A percentile compares a stretch with the other conserved stretches of the same genome.
These are phyloP conservation scores for Agastache rugosa DNA, from an alignment of 257 asterid species.

Conservation along the genomic window DNA sequence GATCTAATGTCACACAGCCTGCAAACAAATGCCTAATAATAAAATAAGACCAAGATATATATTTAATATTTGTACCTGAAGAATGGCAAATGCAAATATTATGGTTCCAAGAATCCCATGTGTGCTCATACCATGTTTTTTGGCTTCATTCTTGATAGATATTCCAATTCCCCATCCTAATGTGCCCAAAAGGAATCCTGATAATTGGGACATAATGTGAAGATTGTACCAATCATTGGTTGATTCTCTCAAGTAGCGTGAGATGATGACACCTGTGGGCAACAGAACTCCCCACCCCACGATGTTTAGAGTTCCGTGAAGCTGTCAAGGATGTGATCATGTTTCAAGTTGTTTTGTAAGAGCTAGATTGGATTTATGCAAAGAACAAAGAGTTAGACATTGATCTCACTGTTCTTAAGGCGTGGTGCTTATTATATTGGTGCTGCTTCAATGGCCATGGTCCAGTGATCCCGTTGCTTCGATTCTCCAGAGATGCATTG, in stretches of 20 bases:
- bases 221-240: slow-evolving; percentile 45
- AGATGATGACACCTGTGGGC: slow-evolving; percentile 45
- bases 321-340: slow-evolving; percentile 33
- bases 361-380: background rate
- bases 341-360: background rate
- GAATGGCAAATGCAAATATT: slow-evolving; percentile 39
- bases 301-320: slow-evolving; percentile 50
- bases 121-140: slow-evolving; percentile 34
- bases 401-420: slow-evolving; percentile 45
- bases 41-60: too few species aligned
- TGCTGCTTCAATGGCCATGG: slow-evolving; percentile 32
- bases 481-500: slow-evolving; percentile 25
- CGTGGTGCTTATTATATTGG: slow-evolving; percentile 29
- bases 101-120: slow-evolving; percentile 59
- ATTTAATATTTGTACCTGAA: slow-evolving; percentile 40
- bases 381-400: background rate
- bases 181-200: slow-evolving; percentile 53
- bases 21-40: background rate
- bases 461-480: slow-evolving; percentile 11
- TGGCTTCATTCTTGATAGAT: slow-evolving; percentile 35
- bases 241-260: slow-evolving; percentile 47
- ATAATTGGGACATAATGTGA: slow-evolving; percentile 43
- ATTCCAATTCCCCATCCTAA: slow-evolving; percentile 61
- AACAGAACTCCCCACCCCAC: slow-evolving; percentile 59
- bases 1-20: slow-evolving; percentile 27